Evolutionary conservation across 2,329 filamentous ascomycete species (phyloP).

Genomic region (Penicillium sp.): DNA sequence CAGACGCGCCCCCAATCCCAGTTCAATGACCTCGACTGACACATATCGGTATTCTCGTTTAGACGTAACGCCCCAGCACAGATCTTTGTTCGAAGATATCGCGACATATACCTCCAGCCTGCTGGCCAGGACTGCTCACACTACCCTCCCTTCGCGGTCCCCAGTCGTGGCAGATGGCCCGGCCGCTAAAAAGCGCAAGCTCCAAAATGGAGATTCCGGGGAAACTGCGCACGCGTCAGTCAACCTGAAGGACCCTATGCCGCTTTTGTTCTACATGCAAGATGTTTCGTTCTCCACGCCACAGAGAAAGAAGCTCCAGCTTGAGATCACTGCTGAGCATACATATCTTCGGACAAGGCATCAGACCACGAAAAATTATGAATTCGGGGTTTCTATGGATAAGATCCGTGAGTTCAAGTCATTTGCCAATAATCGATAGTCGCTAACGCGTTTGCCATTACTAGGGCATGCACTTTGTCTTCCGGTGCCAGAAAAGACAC

Average conservation of each 20-base stretch:
- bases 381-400: slow-evolving; percentile 51
- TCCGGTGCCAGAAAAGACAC: slow-evolving; percentile 61
- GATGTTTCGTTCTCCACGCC: slow-evolving; percentile 61
- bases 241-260: slow-evolving; percentile 33
- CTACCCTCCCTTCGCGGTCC: slow-evolving; percentile 26
- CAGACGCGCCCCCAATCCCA: slow-evolving; percentile 11
- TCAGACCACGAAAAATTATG: slow-evolving; percentile 50
- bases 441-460: slow-evolving; percentile 8
- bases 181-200: slow-evolving; percentile 49
- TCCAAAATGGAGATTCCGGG: slow-evolving; percentile 39
- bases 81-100: slow-evolving; percentile 49
- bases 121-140: slow-evolving; percentile 32
- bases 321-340: slow-evolving; percentile 51
- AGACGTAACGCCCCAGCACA: slow-evolving; percentile 40
- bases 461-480: slow-evolving; percentile 57
- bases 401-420: slow-evolving; percentile 44
- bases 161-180: slow-evolving; percentile 31
- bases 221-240: slow-evolving; percentile 30
- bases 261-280: slow-evolving; percentile 46
- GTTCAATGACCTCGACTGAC: slow-evolving; percentile 13
- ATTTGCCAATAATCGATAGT: background rate
- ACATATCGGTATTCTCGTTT: slow-evolving; percentile 10
- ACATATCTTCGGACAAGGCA: slow-evolving; percentile 49
- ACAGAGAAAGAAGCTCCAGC: slow-evolving; percentile 60
- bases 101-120: slow-evolving; percentile 44